Evolutionary conservation across 306 rosid genomes (phyloP).

Genomic region (Alnus rubra): DNA sequence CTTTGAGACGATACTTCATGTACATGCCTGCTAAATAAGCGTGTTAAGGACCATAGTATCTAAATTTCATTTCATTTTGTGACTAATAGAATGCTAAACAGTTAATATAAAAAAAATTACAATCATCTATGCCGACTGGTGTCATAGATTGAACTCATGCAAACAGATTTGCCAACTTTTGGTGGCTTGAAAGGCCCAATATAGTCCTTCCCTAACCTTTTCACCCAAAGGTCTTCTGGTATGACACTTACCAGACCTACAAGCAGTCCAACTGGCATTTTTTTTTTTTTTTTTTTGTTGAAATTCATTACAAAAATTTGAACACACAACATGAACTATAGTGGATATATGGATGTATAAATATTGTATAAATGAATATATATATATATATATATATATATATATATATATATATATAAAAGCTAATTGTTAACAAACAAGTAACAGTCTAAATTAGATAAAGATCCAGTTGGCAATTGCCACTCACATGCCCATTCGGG

Average conservation of each 20-base stretch:
- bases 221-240: not conserved
- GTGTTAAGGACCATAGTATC: not conserved
- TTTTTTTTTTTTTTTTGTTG: not conserved
- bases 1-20: not conserved
- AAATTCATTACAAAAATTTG: not conserved
- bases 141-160: not conserved
- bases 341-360: not conserved
- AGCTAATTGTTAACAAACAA: not conserved
- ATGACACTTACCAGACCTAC: not conserved
- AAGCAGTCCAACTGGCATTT: not conserved
- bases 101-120: not conserved
- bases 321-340: not conserved
- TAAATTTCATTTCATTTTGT: not conserved
- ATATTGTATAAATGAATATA: not conserved
- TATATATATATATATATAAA: not conserved
- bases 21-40: not conserved
- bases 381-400: too few relatives aligned
- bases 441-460: not conserved
- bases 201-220: not conserved
- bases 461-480: conserved; percentile 12
- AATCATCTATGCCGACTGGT: not conserved
- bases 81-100: not conserved
- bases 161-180: not conserved
- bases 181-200: not conserved
- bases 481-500: conserved; percentile 82